phyloP scores from a whole-genome alignment of 495 filamentous ascomycete genomes.

The Alectoria sarmentosa region DNA sequence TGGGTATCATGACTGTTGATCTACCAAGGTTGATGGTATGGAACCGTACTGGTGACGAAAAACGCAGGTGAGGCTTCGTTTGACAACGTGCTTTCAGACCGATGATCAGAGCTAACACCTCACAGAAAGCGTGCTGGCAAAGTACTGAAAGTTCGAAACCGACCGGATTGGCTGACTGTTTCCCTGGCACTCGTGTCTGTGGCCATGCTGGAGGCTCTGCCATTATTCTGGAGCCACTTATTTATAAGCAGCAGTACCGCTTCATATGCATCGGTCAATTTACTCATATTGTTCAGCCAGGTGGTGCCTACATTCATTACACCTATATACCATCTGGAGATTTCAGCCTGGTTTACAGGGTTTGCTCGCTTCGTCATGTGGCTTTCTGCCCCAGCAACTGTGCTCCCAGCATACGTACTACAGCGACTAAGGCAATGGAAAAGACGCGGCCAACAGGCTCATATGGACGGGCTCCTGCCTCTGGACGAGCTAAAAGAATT shows the following conservation, averaged over 20 bases:
- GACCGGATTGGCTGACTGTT: conserved; percentile 2
- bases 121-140: conserved; percentile 6
- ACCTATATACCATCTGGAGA: conserved; percentile 6
- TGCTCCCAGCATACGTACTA: conserved; percentile 2
- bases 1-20: conserved; percentile 4
- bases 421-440: not conserved
- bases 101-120: not conserved
- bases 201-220: not conserved
- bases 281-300: not conserved
- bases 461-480: not conserved
- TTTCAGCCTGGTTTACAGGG: conserved; percentile 4
- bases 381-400: conserved; percentile 2
- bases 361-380: conserved; percentile 2
- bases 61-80: not conserved
- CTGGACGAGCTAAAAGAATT: not conserved
- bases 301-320: conserved; percentile 5
- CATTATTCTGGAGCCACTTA: not conserved
- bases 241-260: not conserved
- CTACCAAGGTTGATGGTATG: not conserved
- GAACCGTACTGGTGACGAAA: not conserved
- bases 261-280: not conserved
- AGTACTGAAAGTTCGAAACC: conserved; percentile 8
- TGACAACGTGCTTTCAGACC: not conserved
- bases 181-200: conserved; percentile 6
- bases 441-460: not conserved